Conservation (phyloP, 1,284 basidiomycete species). For the Hymenochaete sp. region DNA sequence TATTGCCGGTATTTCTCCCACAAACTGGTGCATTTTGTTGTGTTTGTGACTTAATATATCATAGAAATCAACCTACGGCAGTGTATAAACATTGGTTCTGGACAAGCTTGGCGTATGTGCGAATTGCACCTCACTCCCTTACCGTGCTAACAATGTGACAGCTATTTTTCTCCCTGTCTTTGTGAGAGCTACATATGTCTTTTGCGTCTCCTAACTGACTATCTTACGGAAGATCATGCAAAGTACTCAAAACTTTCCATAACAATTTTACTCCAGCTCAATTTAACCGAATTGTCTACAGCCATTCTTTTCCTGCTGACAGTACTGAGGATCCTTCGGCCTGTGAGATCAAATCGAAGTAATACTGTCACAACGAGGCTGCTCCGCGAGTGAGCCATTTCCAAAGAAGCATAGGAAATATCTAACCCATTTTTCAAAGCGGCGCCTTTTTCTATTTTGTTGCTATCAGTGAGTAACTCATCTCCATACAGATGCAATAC, state of each 20-base stretch:
- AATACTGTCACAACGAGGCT: slow-evolving; percentile 19
- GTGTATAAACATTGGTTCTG: slow-evolving; percentile 13
- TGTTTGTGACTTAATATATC: too few relatives aligned
- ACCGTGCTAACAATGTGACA: too few relatives aligned
- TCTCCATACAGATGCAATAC: too few relatives aligned
- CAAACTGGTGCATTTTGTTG: too few relatives aligned
- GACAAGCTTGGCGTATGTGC: slow-evolving; percentile 15
- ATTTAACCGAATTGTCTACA: background rate
- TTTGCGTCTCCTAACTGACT: background rate
- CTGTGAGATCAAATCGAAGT: slow-evolving; percentile 4
- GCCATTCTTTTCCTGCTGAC: slow-evolving; percentile 15
- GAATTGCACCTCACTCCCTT: background rate
- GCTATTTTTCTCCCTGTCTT: slow-evolving; percentile 17
- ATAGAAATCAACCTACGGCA: background rate
- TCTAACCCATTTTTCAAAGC: slow-evolving; percentile 14
- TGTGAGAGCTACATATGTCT: slow-evolving; percentile 10
- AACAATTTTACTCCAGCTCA: too few relatives aligned
- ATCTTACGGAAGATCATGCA: background rate
- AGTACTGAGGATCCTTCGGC: slow-evolving; percentile 6
- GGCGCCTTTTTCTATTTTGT: slow-evolving; percentile 23
- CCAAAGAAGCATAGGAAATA: background rate
- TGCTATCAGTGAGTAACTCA: slow-evolving; percentile 21
- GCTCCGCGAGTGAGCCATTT: slow-evolving; percentile 22
- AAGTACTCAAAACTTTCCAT: background rate
- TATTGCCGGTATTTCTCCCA: slow-evolving; percentile 6